Base-by-base conservation (phyloP, 176 grass and related monocot genomes). In the Aegilops tauschii region DNA sequence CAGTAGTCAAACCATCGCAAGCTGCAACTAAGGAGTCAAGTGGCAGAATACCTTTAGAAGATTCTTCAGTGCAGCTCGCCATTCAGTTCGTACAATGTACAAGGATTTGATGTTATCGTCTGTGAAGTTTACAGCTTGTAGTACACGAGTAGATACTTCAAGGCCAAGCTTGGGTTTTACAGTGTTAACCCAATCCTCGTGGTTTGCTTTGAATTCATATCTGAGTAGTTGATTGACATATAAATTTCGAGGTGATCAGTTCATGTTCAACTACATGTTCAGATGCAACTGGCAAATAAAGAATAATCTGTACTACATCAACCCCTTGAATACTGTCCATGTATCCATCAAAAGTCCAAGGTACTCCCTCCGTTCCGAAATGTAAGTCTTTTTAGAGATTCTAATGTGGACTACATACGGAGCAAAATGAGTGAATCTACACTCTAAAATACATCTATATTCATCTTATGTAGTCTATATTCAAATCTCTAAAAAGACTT, bases 151-250 rank as follows among this genome's bases (percentile, higher is more conserved):
- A 65, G 94, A 96, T 45, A 89, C 88, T 83, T 93, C 90, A 86
- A 96, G 83, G 50, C 92, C 91, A 78, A 94, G 92, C 82, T 90
- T 96, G 58, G 94, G 97, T 86, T 94, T 99, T 56, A 92, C 89
- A 79, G 82, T 94, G 77, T 94, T 99, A 91, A 99, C 88, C 97
- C 97, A 99, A 71, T 96, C 89, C 74, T 91, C 89, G 2, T 99
- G 94, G 21, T 90, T 96, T 85, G 73, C 87, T 83, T 96, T 96
- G 78, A 99, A 99, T 76, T 99, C 97, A 62, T 88, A 94, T 88
- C 97, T 99, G 85, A 65, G 90, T 85, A 88, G 20, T 64, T 79
- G 12, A 88, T 87, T 80, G 9, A 76, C 31, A 86, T 69, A 39
- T 85, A 72, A 92, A 84, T 45, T 35, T 61, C 21, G 85, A 42